Evolutionary conservation across 805 yeast species (phyloP).

Genomic region (Ogataea trehaloabstinens): DNA sequence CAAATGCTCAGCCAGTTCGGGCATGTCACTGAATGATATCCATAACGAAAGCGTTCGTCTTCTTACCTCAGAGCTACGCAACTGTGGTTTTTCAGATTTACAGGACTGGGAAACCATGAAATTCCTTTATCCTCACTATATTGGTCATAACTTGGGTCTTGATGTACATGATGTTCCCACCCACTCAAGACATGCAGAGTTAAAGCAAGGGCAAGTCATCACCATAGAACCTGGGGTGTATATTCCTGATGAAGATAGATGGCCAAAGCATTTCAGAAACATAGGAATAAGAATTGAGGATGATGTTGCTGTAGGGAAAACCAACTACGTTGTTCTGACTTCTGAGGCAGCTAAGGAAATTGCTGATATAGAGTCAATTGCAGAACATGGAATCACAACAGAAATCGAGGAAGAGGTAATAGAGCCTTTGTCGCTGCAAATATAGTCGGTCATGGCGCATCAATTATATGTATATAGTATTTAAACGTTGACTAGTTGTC

Average conservation of each 20-base stretch:
- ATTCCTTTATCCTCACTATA: slow-evolving; percentile 82
- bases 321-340: slow-evolving; percentile 57
- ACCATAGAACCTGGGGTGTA: slow-evolving; percentile 97
- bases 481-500: slow-evolving; percentile 5
- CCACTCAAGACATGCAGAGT: slow-evolving; percentile 50
- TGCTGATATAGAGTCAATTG: slow-evolving; percentile 71
- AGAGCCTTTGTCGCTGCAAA: slow-evolving; percentile 22
- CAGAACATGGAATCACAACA: slow-evolving; percentile 58
- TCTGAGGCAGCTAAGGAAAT: slow-evolving; percentile 85
- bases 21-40: slow-evolving; percentile 63
- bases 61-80: slow-evolving; percentile 62
- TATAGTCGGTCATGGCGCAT: slow-evolving; percentile 1
- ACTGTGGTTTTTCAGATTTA: slow-evolving; percentile 63
- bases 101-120: slow-evolving; percentile 52
- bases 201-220: slow-evolving; percentile 74
- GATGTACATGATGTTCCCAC: slow-evolving; percentile 85
- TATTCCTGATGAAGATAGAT: slow-evolving; percentile 68
- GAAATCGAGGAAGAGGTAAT: slow-evolving; percentile 39
- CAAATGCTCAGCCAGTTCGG: slow-evolving; percentile 54
- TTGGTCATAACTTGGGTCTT: slow-evolving; percentile 93
- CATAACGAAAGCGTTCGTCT: slow-evolving; percentile 65
- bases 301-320: slow-evolving; percentile 77
- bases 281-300: slow-evolving; percentile 96
- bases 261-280: slow-evolving; percentile 79
- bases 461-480: background rate